Evolutionary conservation across 2,329 filamentous ascomycete species (phyloP), one percentile per base, ranked within the genome.

Genomic region (Beauveria medogensis): DNA sequence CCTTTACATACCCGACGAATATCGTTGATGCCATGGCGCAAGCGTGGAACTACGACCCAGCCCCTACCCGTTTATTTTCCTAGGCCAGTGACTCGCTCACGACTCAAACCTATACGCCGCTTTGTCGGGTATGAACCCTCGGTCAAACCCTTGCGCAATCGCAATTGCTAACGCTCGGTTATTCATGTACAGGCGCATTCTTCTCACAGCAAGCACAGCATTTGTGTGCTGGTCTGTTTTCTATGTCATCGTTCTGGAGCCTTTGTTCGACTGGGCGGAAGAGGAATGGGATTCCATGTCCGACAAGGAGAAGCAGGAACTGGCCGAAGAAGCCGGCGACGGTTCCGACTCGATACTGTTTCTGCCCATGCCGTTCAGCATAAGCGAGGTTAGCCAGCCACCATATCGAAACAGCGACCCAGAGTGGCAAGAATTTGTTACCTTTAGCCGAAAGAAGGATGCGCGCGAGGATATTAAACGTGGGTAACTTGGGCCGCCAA

Each of bases 321-420:
- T 76, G 41, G 70, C 75, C 46, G 71, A 76, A 6, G 70, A 76
- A 16, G 73, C 77, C 2, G 75, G 77, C 2, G 74, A 78, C 3
- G 73, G 75, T 16, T 75, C 75, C 16, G 75, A 79, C 20, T 71
- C 78, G 2, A 65, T 80, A 16, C 22, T 78, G 5, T 88, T 88
- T 63, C 78, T 89, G 8, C 83, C 86, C 0, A 80, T 89, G 57
- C 84, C 84, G 3, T 83, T 84, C 48, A 84, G 82, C 2, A 82
- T 78, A 1, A 77, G 77, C 55, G 65, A 75, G 61, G 71, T 84
- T 20, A 72, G 76, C 18, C 76, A 79, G 34, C 68, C 72, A 34
- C 80, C 80, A 2, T 87, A 86, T 68, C 76, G 75, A 63, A 78
- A 78, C 56, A 75, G 74, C 28, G 84, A 87, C 65, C 85, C 85